phyloP scores from a whole-genome alignment of 2,329 filamentous ascomycete genomes.

The Shiraia bambusicola region DNA sequence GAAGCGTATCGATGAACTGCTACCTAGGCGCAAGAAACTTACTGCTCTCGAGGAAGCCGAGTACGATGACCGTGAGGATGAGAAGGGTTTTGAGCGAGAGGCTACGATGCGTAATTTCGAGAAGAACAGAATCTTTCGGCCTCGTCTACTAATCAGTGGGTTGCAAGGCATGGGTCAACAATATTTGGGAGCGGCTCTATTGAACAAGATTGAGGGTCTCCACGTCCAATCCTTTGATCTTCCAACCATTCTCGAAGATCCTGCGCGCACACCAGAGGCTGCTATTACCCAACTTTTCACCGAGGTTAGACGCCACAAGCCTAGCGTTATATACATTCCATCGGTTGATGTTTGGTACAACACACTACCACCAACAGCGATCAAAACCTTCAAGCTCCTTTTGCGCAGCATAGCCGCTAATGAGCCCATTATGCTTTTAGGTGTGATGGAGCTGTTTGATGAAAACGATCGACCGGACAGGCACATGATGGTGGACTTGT shows the following conservation, averaged over 20 bases:
- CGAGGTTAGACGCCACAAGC: conserved; percentile 91
- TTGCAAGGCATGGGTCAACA: conserved; percentile 87
- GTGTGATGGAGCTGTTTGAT: conserved; percentile 73
- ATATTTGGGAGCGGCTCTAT: conserved; percentile 79
- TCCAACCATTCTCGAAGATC: conserved; percentile 80
- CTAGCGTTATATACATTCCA: conserved; percentile 92
- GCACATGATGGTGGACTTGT: conserved; percentile 72
- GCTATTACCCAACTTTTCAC: conserved; percentile 88
- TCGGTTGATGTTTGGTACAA: conserved; percentile 86
- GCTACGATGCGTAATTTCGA: conserved; percentile 74
- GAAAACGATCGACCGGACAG: conserved; percentile 58
- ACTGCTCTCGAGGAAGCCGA: conserved; percentile 93
- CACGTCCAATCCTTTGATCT: conserved; percentile 96
- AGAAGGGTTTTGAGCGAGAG: conserved; percentile 83
- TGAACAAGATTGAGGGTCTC: conserved; percentile 89
- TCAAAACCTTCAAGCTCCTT: conserved; percentile 81
- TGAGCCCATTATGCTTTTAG: conserved; percentile 84
- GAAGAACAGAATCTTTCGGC: conserved; percentile 81
- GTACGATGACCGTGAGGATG: conserved; percentile 81
- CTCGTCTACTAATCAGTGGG: conserved; percentile 82
- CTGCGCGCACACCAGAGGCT: conserved; percentile 77
- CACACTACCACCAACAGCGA: conserved; percentile 63
- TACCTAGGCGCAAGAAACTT: conserved; percentile 81
- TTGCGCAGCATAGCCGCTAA: conserved; percentile 82
- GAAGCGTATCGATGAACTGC: conserved; percentile 67